Evolutionary conservation across 495 filamentous ascomycete genomes (phyloP).

Genomic region (Neurospora tetraspora): DNA sequence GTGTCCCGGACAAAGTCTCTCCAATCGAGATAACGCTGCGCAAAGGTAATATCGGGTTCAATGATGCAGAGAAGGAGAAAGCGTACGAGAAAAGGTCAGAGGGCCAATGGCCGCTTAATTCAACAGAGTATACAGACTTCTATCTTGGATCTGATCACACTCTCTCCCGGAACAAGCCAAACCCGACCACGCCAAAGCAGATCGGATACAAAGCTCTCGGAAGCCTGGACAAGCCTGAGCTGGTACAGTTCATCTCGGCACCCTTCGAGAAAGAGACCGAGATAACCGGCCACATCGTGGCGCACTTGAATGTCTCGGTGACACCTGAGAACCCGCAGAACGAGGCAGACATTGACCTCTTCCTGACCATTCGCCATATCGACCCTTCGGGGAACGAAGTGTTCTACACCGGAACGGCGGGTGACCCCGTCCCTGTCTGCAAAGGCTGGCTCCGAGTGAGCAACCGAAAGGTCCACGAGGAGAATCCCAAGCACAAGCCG

Average conservation of each 20-base stretch:
- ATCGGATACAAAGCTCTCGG: slow-evolving; percentile 48
- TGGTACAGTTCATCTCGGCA: slow-evolving; percentile 42
- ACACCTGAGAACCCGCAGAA: slow-evolving; percentile 25
- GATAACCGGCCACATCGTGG: slow-evolving; percentile 56
- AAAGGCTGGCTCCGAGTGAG: slow-evolving; percentile 51
- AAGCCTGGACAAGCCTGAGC: slow-evolving; percentile 33
- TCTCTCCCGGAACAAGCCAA: slow-evolving; percentile 20
- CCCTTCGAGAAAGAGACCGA: slow-evolving; percentile 50
- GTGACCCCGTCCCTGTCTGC: slow-evolving; percentile 36
- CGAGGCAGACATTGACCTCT: slow-evolving; percentile 51
- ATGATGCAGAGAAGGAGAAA: slow-evolving; percentile 47
- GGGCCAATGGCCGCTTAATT: slow-evolving; percentile 52
- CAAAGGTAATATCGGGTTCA: slow-evolving; percentile 53
- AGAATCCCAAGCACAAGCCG: slow-evolving; percentile 36
- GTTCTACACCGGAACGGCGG: slow-evolving; percentile 50
- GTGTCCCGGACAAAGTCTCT: slow-evolving; percentile 38
- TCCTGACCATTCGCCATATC: slow-evolving; percentile 53
- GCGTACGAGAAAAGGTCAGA: slow-evolving; percentile 42
- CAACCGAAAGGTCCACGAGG: slow-evolving; percentile 40
- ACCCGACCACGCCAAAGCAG: slow-evolving; percentile 15
- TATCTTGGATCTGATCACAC: slow-evolving; percentile 35
- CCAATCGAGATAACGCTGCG: slow-evolving; percentile 48
- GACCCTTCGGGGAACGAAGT: slow-evolving; percentile 46
- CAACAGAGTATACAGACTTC: slow-evolving; percentile 49
- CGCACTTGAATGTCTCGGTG: slow-evolving; percentile 50